Evolutionary conservation across 2,329 filamentous ascomycete species (phyloP).

Genomic region (Erysiphe neolycopersici): DNA sequence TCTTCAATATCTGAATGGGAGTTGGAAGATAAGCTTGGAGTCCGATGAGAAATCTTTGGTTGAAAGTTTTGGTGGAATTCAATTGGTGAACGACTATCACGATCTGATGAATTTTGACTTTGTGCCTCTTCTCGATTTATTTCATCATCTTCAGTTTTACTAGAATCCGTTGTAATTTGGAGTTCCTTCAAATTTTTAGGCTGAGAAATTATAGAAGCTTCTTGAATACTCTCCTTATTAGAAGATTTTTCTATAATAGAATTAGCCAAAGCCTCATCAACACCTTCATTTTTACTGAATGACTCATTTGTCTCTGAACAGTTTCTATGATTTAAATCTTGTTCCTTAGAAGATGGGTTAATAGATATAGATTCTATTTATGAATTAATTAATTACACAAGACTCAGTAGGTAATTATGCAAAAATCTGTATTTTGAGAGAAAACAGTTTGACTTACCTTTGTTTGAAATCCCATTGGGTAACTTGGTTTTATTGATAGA

Average conservation of each 20-base stretch:
- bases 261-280: background rate
- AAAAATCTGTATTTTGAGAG: no score
- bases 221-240: background rate
- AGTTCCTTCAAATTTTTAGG: background rate
- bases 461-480: no score
- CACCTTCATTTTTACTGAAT: background rate
- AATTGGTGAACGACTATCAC: constrained; percentile 11
- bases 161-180: background rate
- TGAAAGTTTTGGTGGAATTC: constrained; percentile 5
- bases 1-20: background rate
- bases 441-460: no score
- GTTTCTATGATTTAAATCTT: background rate
- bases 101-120: constrained; percentile 6
- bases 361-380: background rate
- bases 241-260: background rate
- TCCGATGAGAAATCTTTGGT: background rate
- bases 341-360: background rate
- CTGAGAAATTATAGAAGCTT: background rate
- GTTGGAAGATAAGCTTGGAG: background rate
- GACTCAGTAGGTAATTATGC: no score
- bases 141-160: background rate
- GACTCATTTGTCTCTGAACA: background rate
- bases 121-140: constrained; percentile 3
- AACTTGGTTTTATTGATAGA: background rate
- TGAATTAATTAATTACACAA: no score